Evolutionary conservation across 1,284 basidiomycete genomes (phyloP), one percentile per base, ranked within the genome.

Genomic region (Tremellales sp.): DNA sequence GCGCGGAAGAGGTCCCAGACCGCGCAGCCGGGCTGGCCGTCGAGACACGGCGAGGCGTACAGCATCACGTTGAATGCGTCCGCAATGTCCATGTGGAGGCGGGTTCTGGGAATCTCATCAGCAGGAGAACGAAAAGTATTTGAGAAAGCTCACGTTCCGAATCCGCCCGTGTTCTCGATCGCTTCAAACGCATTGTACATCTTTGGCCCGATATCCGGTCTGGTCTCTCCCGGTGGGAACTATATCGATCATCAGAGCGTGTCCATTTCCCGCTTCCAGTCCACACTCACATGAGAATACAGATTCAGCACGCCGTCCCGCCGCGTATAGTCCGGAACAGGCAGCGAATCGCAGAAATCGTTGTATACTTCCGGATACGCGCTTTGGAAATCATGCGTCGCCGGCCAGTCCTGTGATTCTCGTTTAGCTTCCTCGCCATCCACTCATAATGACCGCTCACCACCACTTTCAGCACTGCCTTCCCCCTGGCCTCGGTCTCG

Each of bases 71-170:
- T 97, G 53, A 95, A 75, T 1, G 90, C 91, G 62, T 97, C 92
- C 0, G 92, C 90, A 79, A 94, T 90, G 71, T 97, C 92, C 89
- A 94, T 93, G 66, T 97, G 92, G 43, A 97, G 70, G 39, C 89
- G 77, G 3, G 93, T 97, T 21, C 86, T 83, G 7, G 21, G 27
- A n/a, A n/a, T 29, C 87, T 86, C 59, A 85, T 85, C 59, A 81
- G 75, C 66, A 12, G 71, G 29, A 31, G 34, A 18, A 18, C n/a
- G 24, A 13, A 25, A 19, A 16, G 39, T 22, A 47, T 45, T n/a
- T n/a, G n/a, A 12, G 5, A 19, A 25, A n/a, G 16, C 18, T 9
- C 24, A 22, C 3, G 51, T 53, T n/a, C 54, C 54, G 37, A 56
- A 56, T 16, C 54, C 54, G 24, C 54, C 54, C 0, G 38, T 40